Percentiles rank a stretch among this genome's conserved stretches.
phyloP scores from a whole-genome alignment of 78 protist species.

The Dictyostelium capitatum region DNA sequence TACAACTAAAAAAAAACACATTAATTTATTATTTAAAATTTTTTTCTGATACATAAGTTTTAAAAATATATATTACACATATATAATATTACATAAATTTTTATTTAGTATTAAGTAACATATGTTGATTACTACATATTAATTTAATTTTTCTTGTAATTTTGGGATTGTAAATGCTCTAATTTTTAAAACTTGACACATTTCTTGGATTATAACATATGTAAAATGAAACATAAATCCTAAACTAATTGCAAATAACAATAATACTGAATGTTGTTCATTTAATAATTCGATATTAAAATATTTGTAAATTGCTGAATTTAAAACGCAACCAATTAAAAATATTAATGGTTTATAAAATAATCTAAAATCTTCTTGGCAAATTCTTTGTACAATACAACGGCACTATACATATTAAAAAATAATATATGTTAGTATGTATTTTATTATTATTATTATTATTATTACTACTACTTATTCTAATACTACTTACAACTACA shows the following conservation, averaged over 20 bases:
- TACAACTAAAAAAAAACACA: neutral
- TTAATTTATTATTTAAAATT: neutral
- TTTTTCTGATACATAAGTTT: neutral
- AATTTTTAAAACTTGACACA: slow-evolving; percentile 53
- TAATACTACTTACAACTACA: slow-evolving; percentile 20
- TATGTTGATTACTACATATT: no score
- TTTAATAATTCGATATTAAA: neutral
- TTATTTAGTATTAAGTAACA: no score
- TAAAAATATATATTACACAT: no score
- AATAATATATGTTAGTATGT: neutral
- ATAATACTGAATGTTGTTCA: slow-evolving; percentile 23
- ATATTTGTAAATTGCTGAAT: slow-evolving; percentile 10
- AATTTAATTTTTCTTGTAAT: neutral
- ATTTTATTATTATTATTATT: neutral
- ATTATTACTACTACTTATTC: no score
- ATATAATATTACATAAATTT: no score
- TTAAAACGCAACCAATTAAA: slow-evolving; percentile 21
- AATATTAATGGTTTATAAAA: slow-evolving; percentile 75
- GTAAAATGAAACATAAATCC: slow-evolving; percentile 42
- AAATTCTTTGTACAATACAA: slow-evolving; percentile 74
- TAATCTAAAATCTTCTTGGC: slow-evolving; percentile 77
- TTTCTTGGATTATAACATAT: slow-evolving; percentile 35
- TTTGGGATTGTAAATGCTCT: slow-evolving; percentile 64
- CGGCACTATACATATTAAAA: slow-evolving; percentile 30
- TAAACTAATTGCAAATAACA: slow-evolving; percentile 32